Conservation (phyloP, 371 early-diverging fungal species). For the Mortierella sp. region DNA sequence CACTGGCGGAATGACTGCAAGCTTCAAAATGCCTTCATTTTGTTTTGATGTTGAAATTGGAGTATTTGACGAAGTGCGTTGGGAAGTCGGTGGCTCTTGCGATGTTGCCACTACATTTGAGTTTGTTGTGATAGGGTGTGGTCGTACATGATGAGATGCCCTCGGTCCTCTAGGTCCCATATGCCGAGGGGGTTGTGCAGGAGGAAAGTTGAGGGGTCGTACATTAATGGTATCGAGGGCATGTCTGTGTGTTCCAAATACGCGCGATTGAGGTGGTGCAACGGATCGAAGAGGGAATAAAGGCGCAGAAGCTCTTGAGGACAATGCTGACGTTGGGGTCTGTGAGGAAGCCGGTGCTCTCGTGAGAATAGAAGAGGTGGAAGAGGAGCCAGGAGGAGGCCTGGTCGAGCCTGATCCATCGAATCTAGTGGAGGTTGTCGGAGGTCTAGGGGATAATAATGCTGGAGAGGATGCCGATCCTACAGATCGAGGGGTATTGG, state of each 20-base stretch:
- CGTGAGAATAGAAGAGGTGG: not conserved
- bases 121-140: constrained; percentile 10
- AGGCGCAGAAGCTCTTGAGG: constrained; percentile 16
- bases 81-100: not conserved
- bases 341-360: not conserved
- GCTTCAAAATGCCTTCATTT: constrained; percentile 28
- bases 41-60: not conserved
- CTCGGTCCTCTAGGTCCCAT: constrained; percentile 8
- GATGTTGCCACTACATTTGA: not conserved
- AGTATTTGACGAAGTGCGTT: not conserved
- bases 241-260: constrained; percentile 51
- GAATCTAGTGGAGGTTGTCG: not conserved
- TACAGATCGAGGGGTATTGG: not conserved
- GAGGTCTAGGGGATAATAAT: not conserved
- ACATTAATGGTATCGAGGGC: constrained; percentile 34
- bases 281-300: constrained; percentile 51
- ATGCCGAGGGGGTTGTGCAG: constrained; percentile 10
- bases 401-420: not conserved
- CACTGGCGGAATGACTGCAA: constrained; percentile 40
- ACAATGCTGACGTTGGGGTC: not conserved
- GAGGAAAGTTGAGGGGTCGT: constrained; percentile 14
- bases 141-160: constrained; percentile 18
- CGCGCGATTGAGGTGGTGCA: constrained; percentile 39
- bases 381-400: not conserved
- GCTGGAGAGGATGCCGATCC: constrained; percentile 8